Conservation (phyloP, 2,329 filamentous ascomycete genomes). For the Cercospora sp. region DNA sequence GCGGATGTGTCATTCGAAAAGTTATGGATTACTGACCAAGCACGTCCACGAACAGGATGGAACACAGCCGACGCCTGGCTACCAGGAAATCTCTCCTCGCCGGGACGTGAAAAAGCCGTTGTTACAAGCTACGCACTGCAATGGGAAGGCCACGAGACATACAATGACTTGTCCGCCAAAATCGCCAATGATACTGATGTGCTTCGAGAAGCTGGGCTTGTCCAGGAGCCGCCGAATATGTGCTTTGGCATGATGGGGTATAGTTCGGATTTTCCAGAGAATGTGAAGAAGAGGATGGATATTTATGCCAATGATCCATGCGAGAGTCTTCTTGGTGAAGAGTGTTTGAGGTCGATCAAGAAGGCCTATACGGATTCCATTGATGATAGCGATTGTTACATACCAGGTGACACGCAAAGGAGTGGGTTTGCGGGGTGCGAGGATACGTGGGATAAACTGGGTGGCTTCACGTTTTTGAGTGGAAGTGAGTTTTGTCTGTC, state of each 20-base stretch:
- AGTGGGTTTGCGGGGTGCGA: neutral
- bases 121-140: neutral
- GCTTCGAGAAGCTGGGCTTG: neutral
- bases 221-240: conserved; percentile 9
- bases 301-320: neutral
- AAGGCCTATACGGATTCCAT: neutral
- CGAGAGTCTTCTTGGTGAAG: neutral
- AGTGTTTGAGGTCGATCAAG: neutral
- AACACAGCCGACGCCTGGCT: conserved; percentile 9
- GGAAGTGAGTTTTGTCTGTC: neutral
- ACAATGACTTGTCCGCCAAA: conserved; percentile 6
- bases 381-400: neutral
- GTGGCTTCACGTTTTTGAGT: conserved; percentile 2
- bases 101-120: neutral
- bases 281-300: conserved; percentile 7
- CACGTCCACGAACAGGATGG: neutral
- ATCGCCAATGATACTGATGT: conserved; percentile 9
- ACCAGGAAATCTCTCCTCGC: neutral
- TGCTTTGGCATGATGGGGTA: conserved; percentile 8
- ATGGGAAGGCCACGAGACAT: neutral
- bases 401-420: neutral
- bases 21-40: too few species aligned
- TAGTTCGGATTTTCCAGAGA: conserved; percentile 1
- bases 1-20: too few species aligned
- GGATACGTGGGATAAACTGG: conserved; percentile 6